Base-by-base conservation (phyloP, 2,329 filamentous ascomycete species). In the Cladophialophora yegresii region DNA sequence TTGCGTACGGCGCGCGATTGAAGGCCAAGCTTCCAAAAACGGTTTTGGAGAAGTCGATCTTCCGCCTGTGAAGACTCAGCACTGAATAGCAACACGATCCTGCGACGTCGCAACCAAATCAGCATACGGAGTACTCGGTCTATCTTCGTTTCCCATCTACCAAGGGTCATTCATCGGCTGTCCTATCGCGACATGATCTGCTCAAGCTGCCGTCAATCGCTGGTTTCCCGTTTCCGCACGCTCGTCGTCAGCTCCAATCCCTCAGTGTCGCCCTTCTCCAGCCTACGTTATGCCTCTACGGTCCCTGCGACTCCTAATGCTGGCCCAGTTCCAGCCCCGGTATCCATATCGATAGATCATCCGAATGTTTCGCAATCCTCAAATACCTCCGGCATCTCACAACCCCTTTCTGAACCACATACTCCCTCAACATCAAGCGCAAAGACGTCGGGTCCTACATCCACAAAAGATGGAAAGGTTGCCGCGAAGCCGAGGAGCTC, bases 341-440 rank as follows among this genome's bases (percentile, higher is more conserved):
- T 67, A 10, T 65, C 66, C 6, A 69, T 63, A 58, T 28, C 56
- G 2, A 62, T 64, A 55, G 62, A 61, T 22, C 47, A 20, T 16
- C 33, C 50, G 23, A 69, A 69, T 45, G 43, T 58, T 36, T 49
- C 64, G 4, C 62, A 61, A 66, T 77, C 77, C 40, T 77, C 77
- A 63, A 75, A 76, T 32, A 75, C 76, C 30, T 76, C 77, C 33
- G 76, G 74, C 50, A 70, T 76, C 63, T 79, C 77, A 40, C 77
- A 79, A 70, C 77, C 77, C 28, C 70, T 77, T 55, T 79, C 77
- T 68, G 76, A 66, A 65, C 54, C 63, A 13, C 61, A 65, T 30
- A 67, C 62, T 33, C 61, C 65, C 10, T 69, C 68, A 47, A 62
- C 68, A 30, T 65, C 67, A 7, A 61, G 51, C 26, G 60, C 64